Conservation (phyloP, 768 basidiomycete genomes). For the Amanita jacksonii region DNA sequence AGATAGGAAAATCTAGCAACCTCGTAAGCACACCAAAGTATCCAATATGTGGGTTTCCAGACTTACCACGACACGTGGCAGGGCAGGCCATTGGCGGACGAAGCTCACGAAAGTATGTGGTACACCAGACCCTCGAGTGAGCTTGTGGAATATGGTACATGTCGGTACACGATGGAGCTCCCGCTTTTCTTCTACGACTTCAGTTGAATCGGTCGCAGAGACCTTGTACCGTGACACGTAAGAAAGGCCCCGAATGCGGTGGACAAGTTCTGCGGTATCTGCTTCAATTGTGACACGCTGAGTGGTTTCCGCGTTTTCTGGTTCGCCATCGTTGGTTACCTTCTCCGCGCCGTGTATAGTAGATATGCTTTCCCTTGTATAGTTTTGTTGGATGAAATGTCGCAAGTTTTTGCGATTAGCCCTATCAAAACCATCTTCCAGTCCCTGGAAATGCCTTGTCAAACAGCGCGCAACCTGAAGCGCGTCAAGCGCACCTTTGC, state of each 20-base stretch:
- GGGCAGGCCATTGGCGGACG: constrained; percentile 55
- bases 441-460: constrained; percentile 20
- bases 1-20: constrained; percentile 57
- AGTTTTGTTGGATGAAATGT: constrained; percentile 40
- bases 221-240: constrained; percentile 13
- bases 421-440: constrained; percentile 56
- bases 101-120: constrained; percentile 62
- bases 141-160: constrained; percentile 51
- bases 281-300: constrained; percentile 12
- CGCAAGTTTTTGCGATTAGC: constrained; percentile 42
- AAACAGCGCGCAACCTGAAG: not conserved
- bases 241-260: constrained; percentile 7
- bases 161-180: constrained; percentile 34
- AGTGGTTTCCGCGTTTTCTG: not conserved
- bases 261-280: constrained; percentile 10
- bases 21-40: not conserved
- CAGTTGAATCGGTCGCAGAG: constrained; percentile 12
- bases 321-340: not conserved
- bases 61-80: constrained; percentile 57
- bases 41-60: not conserved
- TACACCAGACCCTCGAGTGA: constrained; percentile 41
- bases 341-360: not conserved
- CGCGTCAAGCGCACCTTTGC: constrained; percentile 29
- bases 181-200: constrained; percentile 15
- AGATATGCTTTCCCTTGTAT: constrained; percentile 11